Base-by-base conservation (phyloP, 768 basidiomycete species). In the Termitomyces sp. region DNA sequence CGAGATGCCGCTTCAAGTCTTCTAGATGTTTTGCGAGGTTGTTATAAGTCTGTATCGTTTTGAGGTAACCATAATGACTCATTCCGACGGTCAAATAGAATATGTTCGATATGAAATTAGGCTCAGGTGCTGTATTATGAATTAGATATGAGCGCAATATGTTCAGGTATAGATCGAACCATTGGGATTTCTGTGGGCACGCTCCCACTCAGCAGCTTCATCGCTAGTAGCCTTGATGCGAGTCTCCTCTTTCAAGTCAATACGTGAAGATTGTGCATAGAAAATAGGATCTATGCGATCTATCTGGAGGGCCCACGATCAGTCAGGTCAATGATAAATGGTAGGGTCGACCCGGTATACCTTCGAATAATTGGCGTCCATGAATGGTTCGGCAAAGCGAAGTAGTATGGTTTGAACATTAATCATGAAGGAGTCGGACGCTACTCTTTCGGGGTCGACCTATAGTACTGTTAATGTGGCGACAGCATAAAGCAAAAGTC, bases 41-140 rank as follows among this genome's bases (percentile, higher is more conserved):
- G 13, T 86, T 86, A 63, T 86, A 87, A 4, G 81, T 85, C 42
- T 86, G 86, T 47, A 95, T 87, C 1, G 93, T 92, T 69, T 83
- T 87, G 63, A 91, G 80, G 60, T 91, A 83, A 3, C 95, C 96
- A 58, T 93, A 88, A 73, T 99, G 96, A 57, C 90, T 88, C 78
- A 89, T 89, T 0, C 93, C 88, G 50, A 91, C 81, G 8, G 88
- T 80, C 46, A 98, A 80, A 76, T 91, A 98, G 77, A 98, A 98
- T 20, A 97, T 85, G 46, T 98, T 88, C 6, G 96, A 93, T 62
- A 98, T 93, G 72, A 99, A 99, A 69, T 97, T 97, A 2, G 91
- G 86, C 6, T 86, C 69, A 3, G 83, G 69, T n/a, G 81, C 86
- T 85, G 66, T 66, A 54, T 30, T 34, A 46, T 31, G 30, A 45